A percentile compares a stretch with the other conserved stretches of the same genome.
Conservation (phyloP, 352 stramenopile species). For the Pseudoperonospora humuli region DNA sequence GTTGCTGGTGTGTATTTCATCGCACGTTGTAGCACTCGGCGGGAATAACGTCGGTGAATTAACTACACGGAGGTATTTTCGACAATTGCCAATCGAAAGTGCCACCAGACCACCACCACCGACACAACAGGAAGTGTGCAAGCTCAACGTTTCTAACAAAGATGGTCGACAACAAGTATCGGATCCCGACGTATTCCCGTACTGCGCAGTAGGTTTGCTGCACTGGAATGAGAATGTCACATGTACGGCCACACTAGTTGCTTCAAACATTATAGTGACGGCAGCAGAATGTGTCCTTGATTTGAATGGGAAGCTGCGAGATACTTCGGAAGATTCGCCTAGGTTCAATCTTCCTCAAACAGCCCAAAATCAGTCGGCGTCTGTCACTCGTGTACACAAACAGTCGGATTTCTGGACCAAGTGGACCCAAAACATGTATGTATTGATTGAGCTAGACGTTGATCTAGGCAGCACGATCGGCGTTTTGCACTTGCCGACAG, state of each 20-base stretch:
- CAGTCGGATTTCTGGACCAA: conserved; percentile 62
- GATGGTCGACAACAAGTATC: conserved; percentile 34
- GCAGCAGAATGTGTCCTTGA: conserved; percentile 52
- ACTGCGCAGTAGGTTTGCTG: conserved; percentile 45
- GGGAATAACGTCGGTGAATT: not conserved
- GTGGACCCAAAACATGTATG: conserved; percentile 54
- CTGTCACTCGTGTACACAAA: conserved; percentile 40
- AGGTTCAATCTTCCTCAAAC: conserved; percentile 26
- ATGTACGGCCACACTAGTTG: conserved; percentile 55
- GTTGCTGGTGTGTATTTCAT: conserved; percentile 6
- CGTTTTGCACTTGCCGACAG: conserved; percentile 28
- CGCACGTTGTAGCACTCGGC: not conserved
- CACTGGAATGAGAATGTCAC: conserved; percentile 34
- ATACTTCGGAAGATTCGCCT: conserved; percentile 14
- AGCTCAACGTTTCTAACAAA: conserved; percentile 37
- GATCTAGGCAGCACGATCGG: conserved; percentile 27
- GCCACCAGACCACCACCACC: not conserved
- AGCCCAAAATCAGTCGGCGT: conserved; percentile 3
- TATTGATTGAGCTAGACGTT: conserved; percentile 49
- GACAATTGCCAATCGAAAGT: conserved; percentile 1
- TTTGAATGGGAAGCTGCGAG: conserved; percentile 18
- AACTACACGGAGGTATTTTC: conserved; percentile 7
- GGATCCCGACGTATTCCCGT: conserved; percentile 33
- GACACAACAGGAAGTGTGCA: conserved; percentile 8
- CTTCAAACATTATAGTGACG: conserved; percentile 36